Evolutionary conservation across 2,329 filamentous ascomycete species (phyloP).

Genomic region (Hyphodiscus sp.): DNA sequence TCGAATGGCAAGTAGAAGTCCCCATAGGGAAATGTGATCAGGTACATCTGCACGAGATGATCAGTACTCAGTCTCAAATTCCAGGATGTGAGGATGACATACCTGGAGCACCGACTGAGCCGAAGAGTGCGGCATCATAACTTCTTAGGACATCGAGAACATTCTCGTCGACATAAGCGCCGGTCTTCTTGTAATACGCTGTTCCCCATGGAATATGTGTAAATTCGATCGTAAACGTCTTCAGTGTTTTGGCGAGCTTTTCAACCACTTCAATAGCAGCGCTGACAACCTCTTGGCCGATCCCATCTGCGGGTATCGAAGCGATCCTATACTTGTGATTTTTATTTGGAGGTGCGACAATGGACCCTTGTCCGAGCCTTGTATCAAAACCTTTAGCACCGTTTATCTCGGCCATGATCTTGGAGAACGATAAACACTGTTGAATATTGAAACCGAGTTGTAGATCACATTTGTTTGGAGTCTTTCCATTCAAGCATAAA

Average conservation of each 20-base stretch:
- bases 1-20: conserved; percentile 45
- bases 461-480: not conserved
- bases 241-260: conserved; percentile 43
- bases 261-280: conserved; percentile 55
- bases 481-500: not conserved
- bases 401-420: not conserved
- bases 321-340: conserved; percentile 38
- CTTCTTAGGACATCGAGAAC: conserved; percentile 46
- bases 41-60: conserved; percentile 41
- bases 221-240: conserved; percentile 54
- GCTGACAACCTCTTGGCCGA: conserved; percentile 53
- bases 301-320: conserved; percentile 57
- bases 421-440: not conserved
- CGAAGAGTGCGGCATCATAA: conserved; percentile 52
- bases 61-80: not conserved
- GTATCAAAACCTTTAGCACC: not conserved
- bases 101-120: conserved; percentile 50
- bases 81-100: conserved; percentile 4
- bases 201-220: conserved; percentile 53
- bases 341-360: conserved; percentile 1
- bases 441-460: not conserved
- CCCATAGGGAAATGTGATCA: conserved; percentile 61
- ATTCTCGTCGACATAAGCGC: conserved; percentile 51
- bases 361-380: not conserved
- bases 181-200: conserved; percentile 49